phyloP scores from a whole-genome alignment of 768 basidiomycete genomes.

The Panaeolus papilionaceus region DNA sequence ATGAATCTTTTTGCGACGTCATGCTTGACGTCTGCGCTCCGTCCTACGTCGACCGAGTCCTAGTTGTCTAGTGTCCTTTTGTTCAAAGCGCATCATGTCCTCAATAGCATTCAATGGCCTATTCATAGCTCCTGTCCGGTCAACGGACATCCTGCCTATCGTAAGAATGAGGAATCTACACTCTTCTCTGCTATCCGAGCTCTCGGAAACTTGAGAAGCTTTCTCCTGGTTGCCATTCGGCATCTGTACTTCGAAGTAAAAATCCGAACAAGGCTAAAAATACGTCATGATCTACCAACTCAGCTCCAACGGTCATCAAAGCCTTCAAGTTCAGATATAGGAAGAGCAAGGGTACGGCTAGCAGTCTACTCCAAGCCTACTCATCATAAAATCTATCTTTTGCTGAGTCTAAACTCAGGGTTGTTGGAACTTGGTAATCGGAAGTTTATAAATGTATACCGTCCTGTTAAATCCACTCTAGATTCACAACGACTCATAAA shows the following conservation, averaged over 20 bases:
- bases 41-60: background rate
- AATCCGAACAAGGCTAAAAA: background rate
- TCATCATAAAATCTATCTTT: too few relatives aligned
- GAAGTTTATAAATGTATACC: background rate
- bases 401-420: background rate
- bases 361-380: too few relatives aligned
- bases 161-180: background rate
- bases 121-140: background rate
- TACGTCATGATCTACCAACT: background rate
- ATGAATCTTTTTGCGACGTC: background rate
- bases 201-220: background rate
- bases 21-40: background rate
- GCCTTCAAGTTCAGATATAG: too few relatives aligned
- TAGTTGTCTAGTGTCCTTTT: background rate
- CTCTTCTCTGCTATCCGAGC: background rate
- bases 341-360: too few relatives aligned
- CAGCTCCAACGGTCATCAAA: background rate
- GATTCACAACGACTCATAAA: background rate
- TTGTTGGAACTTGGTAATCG: constrained; percentile 5
- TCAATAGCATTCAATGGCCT: background rate
- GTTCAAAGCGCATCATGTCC: background rate
- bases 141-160: background rate
- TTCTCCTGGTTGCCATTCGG: background rate
- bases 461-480: background rate
- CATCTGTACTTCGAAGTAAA: background rate